Evolutionary conservation across 2,329 filamentous ascomycete genomes (phyloP).

Genomic region (Xylaria sp.): DNA sequence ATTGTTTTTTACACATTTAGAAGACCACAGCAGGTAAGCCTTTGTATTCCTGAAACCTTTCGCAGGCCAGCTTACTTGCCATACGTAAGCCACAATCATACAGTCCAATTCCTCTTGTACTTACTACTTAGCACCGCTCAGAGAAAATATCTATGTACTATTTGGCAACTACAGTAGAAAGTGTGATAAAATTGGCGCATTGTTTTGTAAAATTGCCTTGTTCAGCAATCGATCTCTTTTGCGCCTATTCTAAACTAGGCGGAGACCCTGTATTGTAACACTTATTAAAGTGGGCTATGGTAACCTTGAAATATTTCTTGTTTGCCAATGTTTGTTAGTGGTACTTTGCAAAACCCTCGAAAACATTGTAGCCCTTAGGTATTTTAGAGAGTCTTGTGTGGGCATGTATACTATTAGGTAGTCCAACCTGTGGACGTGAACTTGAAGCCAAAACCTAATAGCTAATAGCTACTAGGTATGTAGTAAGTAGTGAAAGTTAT

Average conservation of each 20-base stretch:
- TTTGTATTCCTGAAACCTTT: background rate
- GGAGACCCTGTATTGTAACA: background rate
- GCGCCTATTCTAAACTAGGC: background rate
- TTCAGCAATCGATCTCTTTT: conserved; percentile 10
- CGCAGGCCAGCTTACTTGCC: background rate
- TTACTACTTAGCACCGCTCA: background rate
- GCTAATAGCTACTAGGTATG: no score
- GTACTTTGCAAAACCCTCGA: no score
- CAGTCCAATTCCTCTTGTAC: background rate
- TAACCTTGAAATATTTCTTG: no score
- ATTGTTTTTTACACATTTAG: background rate
- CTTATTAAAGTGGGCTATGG: no score
- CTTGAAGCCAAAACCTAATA: no score
- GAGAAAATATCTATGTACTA: background rate
- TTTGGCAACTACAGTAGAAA: background rate
- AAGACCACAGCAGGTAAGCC: background rate
- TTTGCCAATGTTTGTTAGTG: no score
- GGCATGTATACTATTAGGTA: no score
- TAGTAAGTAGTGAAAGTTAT: no score
- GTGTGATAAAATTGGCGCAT: background rate
- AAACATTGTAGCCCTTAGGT: no score
- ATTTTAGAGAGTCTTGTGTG: no score
- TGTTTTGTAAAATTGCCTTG: conserved; percentile 15
- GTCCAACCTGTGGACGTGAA: no score
- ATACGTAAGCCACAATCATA: background rate